phyloP scores from a whole-genome alignment of 2,329 filamentous ascomycete genomes.

The Clarireedia sp. region DNA sequence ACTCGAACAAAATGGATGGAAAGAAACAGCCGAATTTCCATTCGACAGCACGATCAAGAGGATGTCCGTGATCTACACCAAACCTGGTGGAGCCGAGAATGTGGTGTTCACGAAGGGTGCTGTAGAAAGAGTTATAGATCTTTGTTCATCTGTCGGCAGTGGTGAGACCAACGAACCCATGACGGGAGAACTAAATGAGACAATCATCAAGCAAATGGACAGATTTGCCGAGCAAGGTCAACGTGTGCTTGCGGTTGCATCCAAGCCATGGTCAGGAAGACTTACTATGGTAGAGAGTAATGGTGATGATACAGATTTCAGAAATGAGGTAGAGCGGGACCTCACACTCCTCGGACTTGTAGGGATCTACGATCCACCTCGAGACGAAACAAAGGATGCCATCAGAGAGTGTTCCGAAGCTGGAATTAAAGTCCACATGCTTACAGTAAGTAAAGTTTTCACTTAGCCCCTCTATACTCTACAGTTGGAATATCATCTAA shows the following conservation, averaged over 20 bases:
- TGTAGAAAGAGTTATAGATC: slow-evolving; percentile 59
- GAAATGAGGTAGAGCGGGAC: slow-evolving; percentile 41
- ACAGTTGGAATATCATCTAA: slow-evolving; percentile 2
- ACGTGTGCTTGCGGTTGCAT: slow-evolving; percentile 60
- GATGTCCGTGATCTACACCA: slow-evolving; percentile 63
- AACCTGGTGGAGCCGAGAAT: slow-evolving; percentile 31
- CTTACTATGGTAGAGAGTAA: slow-evolving; percentile 13
- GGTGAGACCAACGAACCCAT: slow-evolving; percentile 38
- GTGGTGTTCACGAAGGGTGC: slow-evolving; percentile 58
- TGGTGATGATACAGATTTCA: slow-evolving; percentile 15
- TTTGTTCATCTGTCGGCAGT: slow-evolving; percentile 45
- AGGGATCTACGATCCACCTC: slow-evolving; percentile 51
- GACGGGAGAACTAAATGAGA: slow-evolving; percentile 43
- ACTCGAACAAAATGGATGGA: slow-evolving; percentile 44
- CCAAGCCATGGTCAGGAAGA: slow-evolving; percentile 28
- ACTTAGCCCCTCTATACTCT: not conserved
- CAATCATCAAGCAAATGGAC: slow-evolving; percentile 62
- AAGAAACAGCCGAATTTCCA: slow-evolving; percentile 58
- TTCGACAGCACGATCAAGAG: slow-evolving; percentile 71
- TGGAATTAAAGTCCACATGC: slow-evolving; percentile 73
- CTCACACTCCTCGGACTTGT: slow-evolving; percentile 55
- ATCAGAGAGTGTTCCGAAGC: slow-evolving; percentile 57
- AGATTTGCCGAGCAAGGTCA: slow-evolving; percentile 57
- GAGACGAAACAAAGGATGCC: slow-evolving; percentile 51
- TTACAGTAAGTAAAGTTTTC: slow-evolving; percentile 21